Conservation (phyloP, 371 early-diverging fungal genomes). For the Smittium culicis region DNA sequence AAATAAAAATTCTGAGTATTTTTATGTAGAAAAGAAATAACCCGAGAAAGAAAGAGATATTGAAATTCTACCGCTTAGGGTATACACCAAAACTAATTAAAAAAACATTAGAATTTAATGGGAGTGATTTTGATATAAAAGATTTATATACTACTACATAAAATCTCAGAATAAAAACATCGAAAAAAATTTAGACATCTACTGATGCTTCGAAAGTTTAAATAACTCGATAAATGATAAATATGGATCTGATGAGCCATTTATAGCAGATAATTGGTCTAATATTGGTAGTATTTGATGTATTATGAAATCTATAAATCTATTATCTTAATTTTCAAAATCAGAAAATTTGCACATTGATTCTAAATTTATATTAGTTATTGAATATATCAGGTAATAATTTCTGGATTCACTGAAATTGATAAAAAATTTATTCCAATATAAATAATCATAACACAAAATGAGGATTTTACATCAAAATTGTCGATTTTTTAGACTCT, state of each 20-base stretch:
- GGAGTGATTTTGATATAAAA: neutral
- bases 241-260: neutral
- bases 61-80: neutral
- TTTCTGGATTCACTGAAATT: neutral
- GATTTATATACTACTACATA: neutral
- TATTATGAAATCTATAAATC: neutral
- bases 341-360: neutral
- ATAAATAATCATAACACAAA: neutral
- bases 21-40: neutral
- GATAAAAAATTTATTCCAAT: neutral
- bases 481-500: neutral
- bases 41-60: neutral
- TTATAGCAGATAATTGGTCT: neutral
- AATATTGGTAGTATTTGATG: neutral
- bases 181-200: neutral
- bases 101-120: neutral
- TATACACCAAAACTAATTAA: neutral
- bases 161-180: neutral
- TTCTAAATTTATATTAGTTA: neutral
- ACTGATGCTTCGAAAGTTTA: neutral
- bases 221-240: neutral
- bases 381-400: neutral
- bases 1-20: neutral
- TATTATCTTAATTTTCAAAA: neutral
- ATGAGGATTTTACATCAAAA: neutral